Evolutionary conservation across 116 monocot genomes (phyloP).

Genomic region (Dioscorea cayenensis): DNA sequence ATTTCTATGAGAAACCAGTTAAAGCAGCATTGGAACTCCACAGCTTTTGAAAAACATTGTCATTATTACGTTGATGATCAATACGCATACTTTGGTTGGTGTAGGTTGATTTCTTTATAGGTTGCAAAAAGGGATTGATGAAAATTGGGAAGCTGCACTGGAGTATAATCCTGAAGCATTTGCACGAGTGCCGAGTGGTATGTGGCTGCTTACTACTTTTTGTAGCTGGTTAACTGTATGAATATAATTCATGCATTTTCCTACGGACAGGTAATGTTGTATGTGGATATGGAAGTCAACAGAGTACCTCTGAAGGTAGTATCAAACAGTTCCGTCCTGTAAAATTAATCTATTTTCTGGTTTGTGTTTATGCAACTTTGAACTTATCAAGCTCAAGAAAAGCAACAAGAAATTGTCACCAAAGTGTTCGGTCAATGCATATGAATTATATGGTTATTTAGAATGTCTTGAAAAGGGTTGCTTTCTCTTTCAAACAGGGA

Average conservation of each 20-base stretch:
- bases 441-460: too few relatives aligned
- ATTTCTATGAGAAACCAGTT: background rate
- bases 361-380: background rate
- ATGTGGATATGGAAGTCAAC: conserved; percentile 99
- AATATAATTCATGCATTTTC: conserved; percentile 6
- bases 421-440: too few relatives aligned
- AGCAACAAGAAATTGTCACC: too few relatives aligned
- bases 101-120: background rate
- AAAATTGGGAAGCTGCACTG: conserved; percentile 94
- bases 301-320: conserved; percentile 92
- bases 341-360: background rate
- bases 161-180: conserved; percentile 97
- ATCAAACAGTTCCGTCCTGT: background rate
- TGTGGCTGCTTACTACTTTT: conserved; percentile 3
- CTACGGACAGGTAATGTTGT: conserved; percentile 77
- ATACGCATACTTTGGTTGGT: background rate
- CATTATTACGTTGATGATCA: too few relatives aligned
- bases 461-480: too few relatives aligned
- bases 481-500: too few relatives aligned
- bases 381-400: too few relatives aligned
- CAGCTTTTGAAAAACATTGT: background rate
- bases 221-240: background rate
- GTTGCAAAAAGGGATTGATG: conserved; percentile 93
- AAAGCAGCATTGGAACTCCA: background rate
- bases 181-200: conserved; percentile 93